phyloP scores from a whole-genome alignment of 2,329 filamentous ascomycete genomes.

The Zasmidium citrigriseum region DNA sequence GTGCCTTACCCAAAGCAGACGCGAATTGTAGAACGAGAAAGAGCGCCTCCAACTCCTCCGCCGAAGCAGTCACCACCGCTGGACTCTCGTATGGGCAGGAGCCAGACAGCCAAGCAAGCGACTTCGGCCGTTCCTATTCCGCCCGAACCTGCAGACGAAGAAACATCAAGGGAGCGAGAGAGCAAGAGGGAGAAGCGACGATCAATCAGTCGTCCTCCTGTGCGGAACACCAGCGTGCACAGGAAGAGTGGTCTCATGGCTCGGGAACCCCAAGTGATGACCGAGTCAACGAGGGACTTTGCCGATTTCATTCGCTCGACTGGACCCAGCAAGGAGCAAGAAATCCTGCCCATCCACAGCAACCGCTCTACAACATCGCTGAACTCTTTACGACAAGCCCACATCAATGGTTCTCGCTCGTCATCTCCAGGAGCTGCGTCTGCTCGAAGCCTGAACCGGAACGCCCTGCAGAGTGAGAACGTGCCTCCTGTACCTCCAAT shows the following conservation, averaged over 20 bases:
- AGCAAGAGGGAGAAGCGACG: slow-evolving; percentile 25
- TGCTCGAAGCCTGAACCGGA: slow-evolving; percentile 20
- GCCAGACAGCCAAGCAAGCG: slow-evolving; percentile 23
- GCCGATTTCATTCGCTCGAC: slow-evolving; percentile 88
- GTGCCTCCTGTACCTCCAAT: slow-evolving; percentile 31
- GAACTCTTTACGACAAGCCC: slow-evolving; percentile 13
- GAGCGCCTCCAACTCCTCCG: slow-evolving; percentile 9
- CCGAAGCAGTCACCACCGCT: slow-evolving; percentile 11
- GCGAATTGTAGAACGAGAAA: slow-evolving; percentile 17
- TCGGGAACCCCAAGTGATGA: slow-evolving; percentile 70
- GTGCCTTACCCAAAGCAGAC: slow-evolving; percentile 11
- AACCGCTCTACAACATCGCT: slow-evolving; percentile 30
- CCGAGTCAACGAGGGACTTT: slow-evolving; percentile 77
- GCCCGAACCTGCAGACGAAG: slow-evolving; percentile 15
- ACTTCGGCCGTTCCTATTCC: slow-evolving; percentile 16
- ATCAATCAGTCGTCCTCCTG: slow-evolving; percentile 33
- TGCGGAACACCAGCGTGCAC: slow-evolving; percentile 34
- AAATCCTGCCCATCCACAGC: slow-evolving; percentile 20
- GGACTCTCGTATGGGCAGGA: slow-evolving; percentile 22
- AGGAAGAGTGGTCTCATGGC: slow-evolving; percentile 47
- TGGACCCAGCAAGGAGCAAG: slow-evolving; percentile 56
- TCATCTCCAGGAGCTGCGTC: slow-evolving; percentile 26
- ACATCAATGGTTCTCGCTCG: slow-evolving; percentile 20
- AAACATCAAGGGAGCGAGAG: slow-evolving; percentile 10
- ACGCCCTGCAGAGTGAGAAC: slow-evolving; percentile 13